A percentile compares a stretch with the other conserved stretches of the same genome.
Conservation (phyloP, 192 early-diverging fungal species). For the Coemansia biformis region DNA sequence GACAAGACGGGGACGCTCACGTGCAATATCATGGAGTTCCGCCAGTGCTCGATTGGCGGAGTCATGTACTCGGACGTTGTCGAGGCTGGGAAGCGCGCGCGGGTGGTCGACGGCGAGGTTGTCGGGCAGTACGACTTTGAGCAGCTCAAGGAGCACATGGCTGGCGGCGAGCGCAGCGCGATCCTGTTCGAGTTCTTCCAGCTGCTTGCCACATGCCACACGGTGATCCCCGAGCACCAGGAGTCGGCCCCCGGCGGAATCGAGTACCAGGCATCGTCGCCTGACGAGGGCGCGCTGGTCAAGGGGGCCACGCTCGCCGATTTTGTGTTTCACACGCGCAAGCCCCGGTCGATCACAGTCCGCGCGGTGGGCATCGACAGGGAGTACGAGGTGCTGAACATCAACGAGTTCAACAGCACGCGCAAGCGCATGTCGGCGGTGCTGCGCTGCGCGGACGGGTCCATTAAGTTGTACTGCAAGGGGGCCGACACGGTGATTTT, state of each 20-base stretch:
- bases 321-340: conserved; percentile 61
- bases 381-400: conserved; percentile 89
- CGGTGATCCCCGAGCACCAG: conserved; percentile 89
- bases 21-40: conserved; percentile 86
- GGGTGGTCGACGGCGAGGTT: conserved; percentile 62
- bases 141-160: conserved; percentile 58
- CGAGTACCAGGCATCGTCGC: conserved; percentile 91
- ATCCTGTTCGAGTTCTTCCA: conserved; percentile 86
- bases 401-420: conserved; percentile 99
- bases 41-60: conserved; percentile 86
- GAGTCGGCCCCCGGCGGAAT: conserved; percentile 58
- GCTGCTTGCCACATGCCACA: conserved; percentile 90
- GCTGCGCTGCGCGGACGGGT: conserved; percentile 78
- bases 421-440: conserved; percentile 96
- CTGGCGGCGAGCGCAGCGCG: conserved; percentile 52
- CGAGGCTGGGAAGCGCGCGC: conserved; percentile 84
- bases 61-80: conserved; percentile 84
- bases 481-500: conserved; percentile 97
- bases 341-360: conserved; percentile 46
- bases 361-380: conserved; percentile 38
- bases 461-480: conserved; percentile 88
- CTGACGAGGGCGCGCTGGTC: conserved; percentile 93
- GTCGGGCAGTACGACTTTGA: conserved; percentile 63
- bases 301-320: conserved; percentile 62
- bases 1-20: conserved; percentile 92